These are phyloP conservation scores for Neofusicoccum parvum DNA, from an alignment of 2,329 filamentous ascomycete species.

Conservation along the genomic window DNA sequence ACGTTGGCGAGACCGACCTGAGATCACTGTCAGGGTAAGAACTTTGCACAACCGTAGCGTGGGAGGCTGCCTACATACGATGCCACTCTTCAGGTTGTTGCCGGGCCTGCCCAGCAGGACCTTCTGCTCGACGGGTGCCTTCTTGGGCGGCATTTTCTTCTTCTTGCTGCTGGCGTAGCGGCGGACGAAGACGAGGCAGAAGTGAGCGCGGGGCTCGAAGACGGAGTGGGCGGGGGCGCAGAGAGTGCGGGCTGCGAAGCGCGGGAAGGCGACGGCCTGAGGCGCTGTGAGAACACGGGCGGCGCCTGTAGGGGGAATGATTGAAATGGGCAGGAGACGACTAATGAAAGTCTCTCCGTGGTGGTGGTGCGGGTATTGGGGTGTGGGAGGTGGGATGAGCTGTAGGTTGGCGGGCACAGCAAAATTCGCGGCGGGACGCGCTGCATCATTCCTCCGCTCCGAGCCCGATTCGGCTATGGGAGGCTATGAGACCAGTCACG, in stretches of 20 bases:
- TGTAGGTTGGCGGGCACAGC: background rate
- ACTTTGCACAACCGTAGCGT: constrained; percentile 30
- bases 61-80: constrained; percentile 70
- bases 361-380: background rate
- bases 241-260: constrained; percentile 53
- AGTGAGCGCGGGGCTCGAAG: constrained; percentile 37
- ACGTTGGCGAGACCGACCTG: constrained; percentile 98
- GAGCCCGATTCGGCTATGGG: background rate
- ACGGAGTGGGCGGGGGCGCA: constrained; percentile 34
- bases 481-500: background rate
- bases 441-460: constrained; percentile 20
- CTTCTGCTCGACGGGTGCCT: constrained; percentile 89
- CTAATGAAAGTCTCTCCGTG: constrained; percentile 25
- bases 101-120: constrained; percentile 92
- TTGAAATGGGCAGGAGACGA: constrained; percentile 29
- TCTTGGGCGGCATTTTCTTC: constrained; percentile 95
- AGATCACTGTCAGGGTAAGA: constrained; percentile 47
- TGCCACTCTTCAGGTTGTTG: constrained; percentile 98
- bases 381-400: constrained; percentile 17
- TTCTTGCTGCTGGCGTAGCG: constrained; percentile 55
- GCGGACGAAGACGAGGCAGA: constrained; percentile 48
- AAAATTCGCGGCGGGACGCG: constrained; percentile 10
- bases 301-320: constrained; percentile 38
- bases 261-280: constrained; percentile 54
- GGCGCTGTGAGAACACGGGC: constrained; percentile 47